phyloP scores from a whole-genome alignment of 192 early-diverging fungal genomes.

The Coemansia sp. region DNA sequence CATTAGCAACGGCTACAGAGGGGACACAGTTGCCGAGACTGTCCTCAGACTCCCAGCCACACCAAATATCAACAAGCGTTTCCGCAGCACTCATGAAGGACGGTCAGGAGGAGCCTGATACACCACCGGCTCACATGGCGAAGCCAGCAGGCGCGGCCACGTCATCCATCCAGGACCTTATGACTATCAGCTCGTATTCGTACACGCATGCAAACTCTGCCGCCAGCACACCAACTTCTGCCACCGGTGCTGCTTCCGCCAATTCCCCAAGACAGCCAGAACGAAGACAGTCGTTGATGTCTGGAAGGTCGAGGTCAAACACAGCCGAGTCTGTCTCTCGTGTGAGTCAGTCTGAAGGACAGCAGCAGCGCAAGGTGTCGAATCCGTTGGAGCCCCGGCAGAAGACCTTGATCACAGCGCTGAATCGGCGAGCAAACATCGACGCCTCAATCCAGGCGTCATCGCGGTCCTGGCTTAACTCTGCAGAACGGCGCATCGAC shows the following conservation, averaged over 20 bases:
- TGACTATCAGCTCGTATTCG: slow-evolving; percentile 9
- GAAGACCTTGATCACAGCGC: slow-evolving; percentile 21
- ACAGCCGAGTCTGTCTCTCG: slow-evolving; percentile 1
- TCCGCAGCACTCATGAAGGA: not conserved
- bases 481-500: slow-evolving; percentile 33
- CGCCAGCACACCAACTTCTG: too few species aligned
- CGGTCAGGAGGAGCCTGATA: not conserved
- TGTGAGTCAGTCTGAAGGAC: not conserved
- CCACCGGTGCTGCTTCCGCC: not conserved
- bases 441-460: slow-evolving; percentile 25
- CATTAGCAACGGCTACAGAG: not conserved
- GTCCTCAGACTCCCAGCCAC: not conserved
- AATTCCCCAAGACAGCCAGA: slow-evolving; percentile 6
- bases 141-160: not conserved
- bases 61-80: not conserved
- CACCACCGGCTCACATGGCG: not conserved
- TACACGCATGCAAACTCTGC: not conserved
- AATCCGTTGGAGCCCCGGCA: not conserved
- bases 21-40: not conserved
- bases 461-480: slow-evolving; percentile 23
- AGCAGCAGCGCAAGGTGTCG: not conserved
- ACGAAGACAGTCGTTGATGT: slow-evolving; percentile 1
- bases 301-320: slow-evolving; percentile 8
- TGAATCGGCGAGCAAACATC: slow-evolving; percentile 34
- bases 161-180: slow-evolving; percentile 9